A percentile compares a stretch with the other conserved stretches of the same genome.
Evolutionary conservation across 2,329 filamentous ascomycete genomes (phyloP).

Genomic region (Reticulascus tulasneorum): DNA sequence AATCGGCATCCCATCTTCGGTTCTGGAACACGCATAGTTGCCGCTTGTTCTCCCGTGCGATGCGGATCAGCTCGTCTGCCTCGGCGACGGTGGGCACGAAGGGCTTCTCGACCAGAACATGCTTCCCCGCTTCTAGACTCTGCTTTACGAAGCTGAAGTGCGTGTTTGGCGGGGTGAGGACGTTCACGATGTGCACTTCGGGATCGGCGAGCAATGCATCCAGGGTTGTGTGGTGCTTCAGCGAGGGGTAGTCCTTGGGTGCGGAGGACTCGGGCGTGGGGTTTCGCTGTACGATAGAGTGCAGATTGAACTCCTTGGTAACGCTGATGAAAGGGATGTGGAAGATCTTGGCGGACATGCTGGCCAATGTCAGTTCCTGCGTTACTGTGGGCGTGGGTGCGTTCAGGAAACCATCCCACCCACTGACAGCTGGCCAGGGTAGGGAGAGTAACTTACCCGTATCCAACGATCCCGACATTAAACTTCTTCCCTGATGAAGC

Average conservation of each 20-base stretch:
- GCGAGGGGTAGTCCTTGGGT: constrained; percentile 60
- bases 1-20: constrained; percentile 75
- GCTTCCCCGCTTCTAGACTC: constrained; percentile 67
- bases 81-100: constrained; percentile 70
- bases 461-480: constrained; percentile 49
- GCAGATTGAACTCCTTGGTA: constrained; percentile 61
- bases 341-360: constrained; percentile 70
- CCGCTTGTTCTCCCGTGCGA: constrained; percentile 47
- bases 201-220: constrained; percentile 63
- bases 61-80: constrained; percentile 57
- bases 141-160: constrained; percentile 64
- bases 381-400: background rate
- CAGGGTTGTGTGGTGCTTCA: constrained; percentile 60
- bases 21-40: constrained; percentile 71
- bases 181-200: constrained; percentile 63
- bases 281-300: constrained; percentile 72
- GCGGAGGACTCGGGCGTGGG: constrained; percentile 67
- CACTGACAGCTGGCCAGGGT: too few species aligned
- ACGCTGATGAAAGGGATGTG: constrained; percentile 74
- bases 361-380: constrained; percentile 21
- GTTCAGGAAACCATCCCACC: too few species aligned
- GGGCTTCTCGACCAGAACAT: constrained; percentile 79
- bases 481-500: constrained; percentile 28
- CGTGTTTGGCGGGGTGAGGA: constrained; percentile 68
- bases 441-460: constrained; percentile 36